Base-by-base conservation (phyloP, 148 eudicot species). In the Rhododendron vialii region DNA sequence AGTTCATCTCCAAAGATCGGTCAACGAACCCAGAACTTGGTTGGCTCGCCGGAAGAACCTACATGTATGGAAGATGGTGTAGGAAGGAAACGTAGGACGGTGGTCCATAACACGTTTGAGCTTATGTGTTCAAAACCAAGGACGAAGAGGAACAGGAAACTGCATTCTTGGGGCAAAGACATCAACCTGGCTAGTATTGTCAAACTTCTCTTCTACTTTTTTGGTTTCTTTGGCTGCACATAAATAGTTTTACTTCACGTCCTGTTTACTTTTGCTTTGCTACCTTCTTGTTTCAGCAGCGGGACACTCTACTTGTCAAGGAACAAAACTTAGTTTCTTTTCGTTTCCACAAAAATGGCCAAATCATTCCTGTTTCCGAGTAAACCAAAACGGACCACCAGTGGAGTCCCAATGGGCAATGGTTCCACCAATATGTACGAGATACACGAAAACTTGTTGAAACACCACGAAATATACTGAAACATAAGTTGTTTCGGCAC, bases 81-180 rank as follows among this genome's bases (percentile, higher is more conserved):
- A 35, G 7, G 77, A 77, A 85, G 22, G 33, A 82, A 79, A 28
- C 35, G 48, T 26, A 77, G 80, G 65, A 74, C 8, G 50, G 86
- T 30, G 79, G 53, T 82, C 18, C 24, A 45, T 78, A 22, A 12
- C 35, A 63, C 28, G 53, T 63, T 35, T 53, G 57, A 53, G 26
- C 77, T 30, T 35, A 10, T 33, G 33, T 11, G 24, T 51, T 33
- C 48, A 43, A 82, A 67, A 51, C 26, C 81, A 83, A 73, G 77
- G 50, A 10, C 65, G 45, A 71, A 48, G 55, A 82, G 41, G 48
- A 71, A 80, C 79, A 87, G 84, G 63, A 87, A 84, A n/a, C 84
- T 38, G 28, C 36, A 24, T 79, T 77, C 17, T 82, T 82, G 13
- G 86, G 51, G 28, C 35, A 83, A 59, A 36, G 74, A 86, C 18